These are phyloP conservation scores for Monosporozyma yasuniensis DNA, from an alignment of 805 yeast species.

Conservation along the genomic window DNA sequence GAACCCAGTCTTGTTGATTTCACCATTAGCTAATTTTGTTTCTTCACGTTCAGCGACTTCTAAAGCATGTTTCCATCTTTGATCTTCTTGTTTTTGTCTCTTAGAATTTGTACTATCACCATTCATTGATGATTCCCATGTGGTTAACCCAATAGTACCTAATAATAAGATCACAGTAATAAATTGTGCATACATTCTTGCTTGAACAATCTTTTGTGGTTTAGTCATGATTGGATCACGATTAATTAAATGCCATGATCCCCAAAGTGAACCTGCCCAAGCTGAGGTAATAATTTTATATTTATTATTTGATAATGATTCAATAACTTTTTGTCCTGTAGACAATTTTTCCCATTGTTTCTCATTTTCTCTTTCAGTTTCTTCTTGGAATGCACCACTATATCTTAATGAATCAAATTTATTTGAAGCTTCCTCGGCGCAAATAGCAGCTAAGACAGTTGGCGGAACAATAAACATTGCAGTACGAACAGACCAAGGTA, in stretches of 20 bases:
- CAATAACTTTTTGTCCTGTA: slow-evolving; percentile 40
- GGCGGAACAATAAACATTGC: slow-evolving; percentile 65
- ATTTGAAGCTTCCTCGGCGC: slow-evolving; percentile 64
- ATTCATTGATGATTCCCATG: slow-evolving; percentile 53
- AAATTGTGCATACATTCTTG: slow-evolving; percentile 87
- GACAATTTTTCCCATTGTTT: slow-evolving; percentile 46
- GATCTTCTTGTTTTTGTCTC: slow-evolving; percentile 25
- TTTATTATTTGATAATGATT: slow-evolving; percentile 44
- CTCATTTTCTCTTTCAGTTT: slow-evolving; percentile 37
- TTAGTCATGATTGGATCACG: slow-evolving; percentile 65
- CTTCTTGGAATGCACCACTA: slow-evolving; percentile 31
- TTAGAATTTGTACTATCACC: slow-evolving; percentile 15
- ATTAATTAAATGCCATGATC: slow-evolving; percentile 67
- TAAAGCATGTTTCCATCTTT: slow-evolving; percentile 43
- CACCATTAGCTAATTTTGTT: slow-evolving; percentile 2
- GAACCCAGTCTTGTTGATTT: slow-evolving; percentile 13
- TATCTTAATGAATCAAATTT: slow-evolving; percentile 55
- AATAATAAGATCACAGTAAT: slow-evolving; percentile 62
- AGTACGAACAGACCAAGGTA: slow-evolving; percentile 53
- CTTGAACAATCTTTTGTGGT: slow-evolving; percentile 76
- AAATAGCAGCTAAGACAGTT: slow-evolving; percentile 48
- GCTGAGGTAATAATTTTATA: slow-evolving; percentile 60
- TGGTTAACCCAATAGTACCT: slow-evolving; percentile 57
- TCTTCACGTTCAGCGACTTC: slow-evolving; percentile 33
- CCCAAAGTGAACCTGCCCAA: slow-evolving; percentile 76